A percentile compares a stretch with the other conserved stretches of the same genome.
phyloP scores from a whole-genome alignment of 2,329 filamentous ascomycete species.

The Beauveria bassiana region DNA sequence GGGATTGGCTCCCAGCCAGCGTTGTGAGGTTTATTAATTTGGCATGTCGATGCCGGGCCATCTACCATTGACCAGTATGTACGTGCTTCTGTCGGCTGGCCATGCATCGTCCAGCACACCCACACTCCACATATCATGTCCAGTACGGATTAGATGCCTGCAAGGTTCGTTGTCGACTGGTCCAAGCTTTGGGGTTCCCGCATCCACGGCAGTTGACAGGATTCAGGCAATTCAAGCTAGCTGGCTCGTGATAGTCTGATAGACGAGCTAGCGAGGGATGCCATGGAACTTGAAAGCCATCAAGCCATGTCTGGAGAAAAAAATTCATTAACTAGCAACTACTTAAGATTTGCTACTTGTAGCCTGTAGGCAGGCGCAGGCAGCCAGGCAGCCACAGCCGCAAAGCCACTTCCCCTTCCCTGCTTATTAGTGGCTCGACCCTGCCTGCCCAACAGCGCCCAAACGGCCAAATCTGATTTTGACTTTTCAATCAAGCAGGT shows the following conservation, averaged over 20 bases:
- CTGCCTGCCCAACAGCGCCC: neutral
- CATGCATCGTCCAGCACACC: neutral
- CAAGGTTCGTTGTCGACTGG: neutral
- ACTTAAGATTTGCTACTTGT: too few species aligned
- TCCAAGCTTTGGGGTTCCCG: neutral
- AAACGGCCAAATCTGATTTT: neutral
- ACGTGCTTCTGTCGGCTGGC: neutral
- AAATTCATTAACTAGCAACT: too few species aligned
- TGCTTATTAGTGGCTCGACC: neutral
- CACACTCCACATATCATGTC: neutral
- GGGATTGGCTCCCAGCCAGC: too few species aligned
- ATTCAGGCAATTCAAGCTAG: neutral
- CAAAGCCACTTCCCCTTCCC: neutral
- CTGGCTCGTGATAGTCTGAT: neutral
- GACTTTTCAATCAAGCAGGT: neutral
- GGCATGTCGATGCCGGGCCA: neutral
- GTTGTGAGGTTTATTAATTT: neutral
- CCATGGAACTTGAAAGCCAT: neutral
- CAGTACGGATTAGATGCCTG: neutral
- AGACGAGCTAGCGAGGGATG: neutral
- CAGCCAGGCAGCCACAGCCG: neutral
- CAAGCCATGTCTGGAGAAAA: neutral
- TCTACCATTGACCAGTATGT: neutral
- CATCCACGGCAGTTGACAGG: neutral
- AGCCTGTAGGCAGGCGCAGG: neutral